Base-by-base conservation (phyloP, 2,329 filamentous ascomycete genomes). In the Neonectria sp. region DNA sequence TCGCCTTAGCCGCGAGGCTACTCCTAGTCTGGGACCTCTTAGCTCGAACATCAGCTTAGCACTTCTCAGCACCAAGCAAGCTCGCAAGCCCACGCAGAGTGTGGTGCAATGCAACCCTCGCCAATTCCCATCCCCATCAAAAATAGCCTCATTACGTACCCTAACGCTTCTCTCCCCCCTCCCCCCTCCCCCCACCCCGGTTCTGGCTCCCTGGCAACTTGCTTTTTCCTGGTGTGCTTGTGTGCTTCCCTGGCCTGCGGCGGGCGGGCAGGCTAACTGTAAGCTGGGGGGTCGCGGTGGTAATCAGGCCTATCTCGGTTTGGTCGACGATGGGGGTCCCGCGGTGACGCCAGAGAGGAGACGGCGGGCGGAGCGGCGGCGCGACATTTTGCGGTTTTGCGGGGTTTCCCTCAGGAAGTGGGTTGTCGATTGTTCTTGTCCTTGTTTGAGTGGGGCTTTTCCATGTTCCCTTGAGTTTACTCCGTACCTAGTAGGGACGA, bases 71-170 rank as follows among this genome's bases (percentile, higher is more conserved):
- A 40, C 37, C 40, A 45, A 45, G 40, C 40, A 40, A 40, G 33
- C 33, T 35, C 33, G 37, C 40, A 45, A 45, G 40, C n/a, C 11
- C n/a, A 11, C 4, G n/a, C 40, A n/a, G 13, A 45, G 40, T 21
- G 40, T 45, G 40, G n/a, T 45, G 40, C n/a, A 21, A 43, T 37
- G 35, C 35, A 37, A 12, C 8, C 31, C 33, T 35, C 33, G 9
- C 33, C 13, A 37, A 13, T 15, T 37, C 62, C 46, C 52, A 57
- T 52, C 53, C 52, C n/a, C 4, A n/a, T 12, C 40, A 24, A 40
- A 67, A 61, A 56, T 55, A 65, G 67, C 60, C 68, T 67, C 66
- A 68, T 74, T 73, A 71, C 73, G 69, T 74, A 70, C 57, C 63
- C 59, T 45, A 46, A 45, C 40, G n/a, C 40, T 21, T 45, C 40